phyloP scores from a whole-genome alignment of 169 alveolate species.

The Plasmodium fragile region DNA sequence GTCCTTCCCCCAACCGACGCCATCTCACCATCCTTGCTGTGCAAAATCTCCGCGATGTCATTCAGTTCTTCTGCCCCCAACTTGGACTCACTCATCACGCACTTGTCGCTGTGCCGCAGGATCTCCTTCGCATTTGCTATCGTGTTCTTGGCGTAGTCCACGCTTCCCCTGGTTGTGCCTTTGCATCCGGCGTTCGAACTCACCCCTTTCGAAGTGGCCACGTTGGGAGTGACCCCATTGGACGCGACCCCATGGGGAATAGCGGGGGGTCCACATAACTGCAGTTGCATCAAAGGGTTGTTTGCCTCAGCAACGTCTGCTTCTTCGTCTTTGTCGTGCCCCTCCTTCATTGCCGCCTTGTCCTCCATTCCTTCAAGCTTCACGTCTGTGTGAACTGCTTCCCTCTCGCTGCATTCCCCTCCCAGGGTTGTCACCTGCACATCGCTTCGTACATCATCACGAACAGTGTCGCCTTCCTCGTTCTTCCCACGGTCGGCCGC shows the following conservation, averaged over 20 bases:
- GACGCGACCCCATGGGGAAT: background rate
- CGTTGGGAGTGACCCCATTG: background rate
- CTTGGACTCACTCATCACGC: background rate
- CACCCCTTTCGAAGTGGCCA: background rate
- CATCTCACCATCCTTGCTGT: background rate
- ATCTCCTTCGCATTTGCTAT: slow-evolving; percentile 5
- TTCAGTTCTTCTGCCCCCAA: background rate
- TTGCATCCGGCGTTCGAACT: background rate
- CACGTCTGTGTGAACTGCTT: background rate
- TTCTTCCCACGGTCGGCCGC: background rate
- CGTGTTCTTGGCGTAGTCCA: background rate
- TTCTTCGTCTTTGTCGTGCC: background rate
- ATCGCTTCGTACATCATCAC: background rate
- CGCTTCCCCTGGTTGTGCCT: background rate
- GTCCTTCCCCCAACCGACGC: background rate
- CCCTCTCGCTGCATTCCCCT: background rate
- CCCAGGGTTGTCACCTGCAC: background rate
- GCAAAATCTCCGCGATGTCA: background rate
- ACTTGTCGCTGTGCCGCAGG: background rate
- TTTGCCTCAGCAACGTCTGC: background rate
- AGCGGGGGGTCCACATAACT: background rate
- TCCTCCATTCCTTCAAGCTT: background rate
- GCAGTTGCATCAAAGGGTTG: background rate
- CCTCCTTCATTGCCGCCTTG: background rate
- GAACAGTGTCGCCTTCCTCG: background rate